Percentiles rank a stretch among this genome's conserved stretches.
Conservation (phyloP, 1,284 basidiomycete genomes). For the Somion occarium region DNA sequence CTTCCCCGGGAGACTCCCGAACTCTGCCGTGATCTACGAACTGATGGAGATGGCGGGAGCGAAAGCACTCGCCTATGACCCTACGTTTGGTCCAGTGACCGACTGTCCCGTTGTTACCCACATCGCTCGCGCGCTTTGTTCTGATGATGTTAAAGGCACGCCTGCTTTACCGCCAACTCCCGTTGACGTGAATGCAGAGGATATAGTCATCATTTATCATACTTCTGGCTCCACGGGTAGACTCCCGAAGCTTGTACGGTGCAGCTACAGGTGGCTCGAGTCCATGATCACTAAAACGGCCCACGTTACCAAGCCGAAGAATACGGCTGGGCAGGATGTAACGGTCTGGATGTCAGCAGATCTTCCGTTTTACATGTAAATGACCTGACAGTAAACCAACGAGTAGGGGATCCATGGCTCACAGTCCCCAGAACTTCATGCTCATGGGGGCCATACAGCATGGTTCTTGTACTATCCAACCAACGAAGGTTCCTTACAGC, state of each 20-base stretch:
- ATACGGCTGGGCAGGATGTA: conserved; percentile 54
- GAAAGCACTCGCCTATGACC: conserved; percentile 54
- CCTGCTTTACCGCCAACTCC: conserved; percentile 23
- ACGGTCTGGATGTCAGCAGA: conserved; percentile 27
- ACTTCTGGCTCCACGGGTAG: conserved; percentile 73
- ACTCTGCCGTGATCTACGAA: conserved; percentile 60
- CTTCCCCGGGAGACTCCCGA: conserved; percentile 66
- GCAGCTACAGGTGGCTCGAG: conserved; percentile 57
- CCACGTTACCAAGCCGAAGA: conserved; percentile 44
- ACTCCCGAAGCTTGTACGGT: conserved; percentile 66
- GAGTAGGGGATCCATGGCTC: conserved; percentile 26
- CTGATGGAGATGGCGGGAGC: conserved; percentile 52
- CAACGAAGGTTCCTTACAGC: conserved; percentile 55
- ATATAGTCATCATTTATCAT: conserved; percentile 62
- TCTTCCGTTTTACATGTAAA: neutral
- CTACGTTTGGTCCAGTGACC: conserved; percentile 42
- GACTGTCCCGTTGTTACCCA: conserved; percentile 33
- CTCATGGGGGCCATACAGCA: conserved; percentile 63
- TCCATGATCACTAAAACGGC: conserved; percentile 51
- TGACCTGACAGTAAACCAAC: neutral
- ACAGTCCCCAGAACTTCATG: conserved; percentile 36
- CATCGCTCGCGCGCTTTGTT: conserved; percentile 31
- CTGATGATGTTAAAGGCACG: conserved; percentile 15
- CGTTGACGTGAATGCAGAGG: conserved; percentile 31
- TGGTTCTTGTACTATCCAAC: conserved; percentile 68